phyloP scores from a whole-genome alignment of 192 early-diverging fungal genomes.

The Entomortierella parvispora region DNA sequence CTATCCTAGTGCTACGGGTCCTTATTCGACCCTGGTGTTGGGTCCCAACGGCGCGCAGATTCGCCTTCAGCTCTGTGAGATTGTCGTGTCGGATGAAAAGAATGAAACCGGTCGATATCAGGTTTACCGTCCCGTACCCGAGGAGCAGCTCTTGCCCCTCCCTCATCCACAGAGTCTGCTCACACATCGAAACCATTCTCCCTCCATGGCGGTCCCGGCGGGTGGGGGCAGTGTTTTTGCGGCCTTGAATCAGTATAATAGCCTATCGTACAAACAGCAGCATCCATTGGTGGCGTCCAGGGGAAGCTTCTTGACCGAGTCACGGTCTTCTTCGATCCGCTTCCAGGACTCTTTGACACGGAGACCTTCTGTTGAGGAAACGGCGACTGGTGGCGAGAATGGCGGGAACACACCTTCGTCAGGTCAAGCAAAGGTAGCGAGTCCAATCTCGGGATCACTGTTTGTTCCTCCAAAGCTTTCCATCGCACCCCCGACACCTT shows the following conservation, averaged over 20 bases:
- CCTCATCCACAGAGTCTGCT: neutral
- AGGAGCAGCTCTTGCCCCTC: neutral
- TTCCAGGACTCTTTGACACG: constrained; percentile 1
- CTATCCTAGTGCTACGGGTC: constrained; percentile 21
- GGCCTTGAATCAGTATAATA: too few relatives aligned
- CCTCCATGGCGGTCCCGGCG: constrained; percentile 4
- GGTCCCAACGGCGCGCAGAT: constrained; percentile 36
- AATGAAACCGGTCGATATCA: constrained; percentile 45
- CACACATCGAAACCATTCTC: neutral
- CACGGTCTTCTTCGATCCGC: constrained; percentile 27
- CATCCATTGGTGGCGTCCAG: constrained; percentile 16
- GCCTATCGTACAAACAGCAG: neutral
- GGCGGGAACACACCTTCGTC: neutral
- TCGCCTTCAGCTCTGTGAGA: constrained; percentile 38
- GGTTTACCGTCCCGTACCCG: constrained; percentile 35
- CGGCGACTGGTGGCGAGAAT: constrained; percentile 8
- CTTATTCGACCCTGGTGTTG: constrained; percentile 40
- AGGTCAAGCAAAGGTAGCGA: neutral
- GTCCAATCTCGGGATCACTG: constrained; percentile 33
- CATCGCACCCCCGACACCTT: constrained; percentile 24
- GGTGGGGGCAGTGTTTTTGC: neutral
- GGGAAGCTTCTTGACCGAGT: constrained; percentile 13
- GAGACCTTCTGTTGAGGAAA: neutral
- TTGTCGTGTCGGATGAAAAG: constrained; percentile 45
- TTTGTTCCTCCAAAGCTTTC: constrained; percentile 34